Evolutionary conservation across 768 basidiomycete genomes (phyloP).

Genomic region (Tulasnella calospora): DNA sequence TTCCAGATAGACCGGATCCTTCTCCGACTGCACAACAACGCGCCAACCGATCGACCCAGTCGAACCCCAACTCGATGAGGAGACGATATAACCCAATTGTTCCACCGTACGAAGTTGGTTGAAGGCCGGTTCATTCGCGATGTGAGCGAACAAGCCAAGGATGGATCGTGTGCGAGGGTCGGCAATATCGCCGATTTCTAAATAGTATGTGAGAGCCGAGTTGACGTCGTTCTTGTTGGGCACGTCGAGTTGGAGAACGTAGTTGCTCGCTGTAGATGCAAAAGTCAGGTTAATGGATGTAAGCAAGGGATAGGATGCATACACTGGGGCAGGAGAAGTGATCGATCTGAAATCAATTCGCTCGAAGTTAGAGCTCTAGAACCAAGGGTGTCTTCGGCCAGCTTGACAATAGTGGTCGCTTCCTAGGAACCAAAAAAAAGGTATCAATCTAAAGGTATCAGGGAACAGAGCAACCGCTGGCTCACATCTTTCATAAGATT

Average conservation of each 20-base stretch:
- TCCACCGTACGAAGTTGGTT: slow-evolving; percentile 87
- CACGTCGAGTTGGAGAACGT: slow-evolving; percentile 58
- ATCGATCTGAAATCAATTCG: slow-evolving; percentile 47
- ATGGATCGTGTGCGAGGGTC: slow-evolving; percentile 53
- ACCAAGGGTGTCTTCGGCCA: slow-evolving; percentile 61
- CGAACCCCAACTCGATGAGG: slow-evolving; percentile 30
- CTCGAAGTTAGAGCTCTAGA: slow-evolving; percentile 51
- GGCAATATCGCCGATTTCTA: slow-evolving; percentile 57
- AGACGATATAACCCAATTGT: slow-evolving; percentile 91
- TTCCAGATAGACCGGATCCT: slow-evolving; percentile 73
- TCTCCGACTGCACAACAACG: slow-evolving; percentile 86
- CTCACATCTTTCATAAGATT: slow-evolving; percentile 80
- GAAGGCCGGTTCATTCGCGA: slow-evolving; percentile 88
- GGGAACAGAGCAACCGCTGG: slow-evolving; percentile 1
- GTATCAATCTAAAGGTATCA: neutral
- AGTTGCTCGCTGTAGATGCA: slow-evolving; percentile 55
- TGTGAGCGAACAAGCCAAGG: slow-evolving; percentile 69
- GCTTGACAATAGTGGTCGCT: slow-evolving; percentile 65
- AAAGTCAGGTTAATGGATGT: neutral
- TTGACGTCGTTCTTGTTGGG: slow-evolving; percentile 85
- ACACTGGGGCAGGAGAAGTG: slow-evolving; percentile 58
- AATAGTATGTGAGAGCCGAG: slow-evolving; percentile 78
- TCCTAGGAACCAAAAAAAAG: slow-evolving; percentile 50
- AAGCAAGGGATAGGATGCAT: slow-evolving; percentile 36
- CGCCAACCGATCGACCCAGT: slow-evolving; percentile 69